Evolutionary conservation across 768 basidiomycete genomes (phyloP), one percentile per base, ranked within the genome.

Genomic region (Phlegmacium glaucopus): DNA sequence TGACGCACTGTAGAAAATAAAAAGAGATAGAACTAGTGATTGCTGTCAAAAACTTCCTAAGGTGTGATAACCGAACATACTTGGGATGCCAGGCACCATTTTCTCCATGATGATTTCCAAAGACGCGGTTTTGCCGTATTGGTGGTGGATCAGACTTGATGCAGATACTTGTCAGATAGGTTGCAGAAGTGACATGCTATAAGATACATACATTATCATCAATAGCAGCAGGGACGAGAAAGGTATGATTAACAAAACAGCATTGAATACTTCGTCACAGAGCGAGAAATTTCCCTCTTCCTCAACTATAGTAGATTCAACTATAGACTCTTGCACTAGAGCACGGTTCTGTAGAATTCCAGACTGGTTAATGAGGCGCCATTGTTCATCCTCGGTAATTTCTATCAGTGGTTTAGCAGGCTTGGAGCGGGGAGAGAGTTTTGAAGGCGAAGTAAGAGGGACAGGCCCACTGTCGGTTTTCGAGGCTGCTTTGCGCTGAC

Each of bases 131-230:
- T 80, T 76, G 32, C 80, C 82, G 51, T 92, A 93, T 63, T 93
- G 90, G 42, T 79, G 80, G 58, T 87, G 87, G 38, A 90, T 78
- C 37, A 92, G 69, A 48, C 90, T 93, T 50, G 10, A 26, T 32
- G 29, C 22, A n/a, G 26, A 32, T 18, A 30, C 39, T 30, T 15
- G 36, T 50, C 34, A 54, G 44, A 39, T 12, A 29, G 15, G 22
- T 22, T 22, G 22, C 22, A 22, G 11, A 42, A 15, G 44, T 43
- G 26, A 40, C 45, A 11, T 45, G n/a, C 15, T 28, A 29, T 41
- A 47, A 29, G 43, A 48, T 15, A 69, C 87, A 57, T 61, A 93
- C 90, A 92, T 87, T 60, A 90, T 84, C 87, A 93, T 90, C 71
- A 90, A 68, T 12, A 91, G 58, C 32, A 91, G 71, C 42, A 91